phyloP scores from a whole-genome alignment of 2,329 filamentous ascomycete genomes.

The Grosmannia penicillata region DNA sequence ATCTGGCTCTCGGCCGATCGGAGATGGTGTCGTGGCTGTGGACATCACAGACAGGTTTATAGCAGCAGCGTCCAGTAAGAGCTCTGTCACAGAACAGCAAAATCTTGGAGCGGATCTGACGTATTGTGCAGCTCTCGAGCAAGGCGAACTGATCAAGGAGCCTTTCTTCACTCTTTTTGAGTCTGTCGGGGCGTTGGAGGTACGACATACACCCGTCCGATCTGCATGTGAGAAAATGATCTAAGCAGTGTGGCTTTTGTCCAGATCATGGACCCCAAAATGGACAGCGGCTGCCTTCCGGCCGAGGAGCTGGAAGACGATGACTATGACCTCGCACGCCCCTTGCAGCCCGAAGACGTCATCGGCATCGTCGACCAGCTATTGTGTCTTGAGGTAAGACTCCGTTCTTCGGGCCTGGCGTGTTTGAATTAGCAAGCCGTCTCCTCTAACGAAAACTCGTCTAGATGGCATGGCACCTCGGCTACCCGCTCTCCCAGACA shows the following conservation, averaged over 20 bases:
- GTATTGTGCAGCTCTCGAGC: constrained; percentile 43
- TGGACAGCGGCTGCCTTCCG: constrained; percentile 83
- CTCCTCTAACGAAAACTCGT: background rate
- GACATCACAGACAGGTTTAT: constrained; percentile 45
- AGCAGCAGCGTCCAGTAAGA: constrained; percentile 36
- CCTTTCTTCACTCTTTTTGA: constrained; percentile 88
- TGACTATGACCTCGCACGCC: constrained; percentile 57
- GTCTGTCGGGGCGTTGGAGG: constrained; percentile 75
- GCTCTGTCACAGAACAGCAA: background rate
- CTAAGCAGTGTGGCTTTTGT: background rate
- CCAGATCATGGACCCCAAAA: constrained; percentile 97
- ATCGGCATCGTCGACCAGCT: constrained; percentile 91
- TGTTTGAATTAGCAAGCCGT: too few species aligned
- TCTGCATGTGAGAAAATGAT: background rate
- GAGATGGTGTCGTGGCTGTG: constrained; percentile 35
- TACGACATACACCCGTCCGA: constrained; percentile 19
- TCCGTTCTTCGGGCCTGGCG: too few species aligned
- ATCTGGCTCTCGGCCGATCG: constrained; percentile 25
- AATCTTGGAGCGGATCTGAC: background rate
- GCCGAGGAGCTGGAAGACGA: constrained; percentile 72
- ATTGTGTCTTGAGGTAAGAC: constrained; percentile 65
- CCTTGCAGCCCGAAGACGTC: constrained; percentile 62
- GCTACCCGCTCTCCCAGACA: constrained; percentile 91
- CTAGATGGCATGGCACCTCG: constrained; percentile 90
- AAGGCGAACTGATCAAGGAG: constrained; percentile 86